A percentile compares a stretch with the other conserved stretches of the same genome.
These are phyloP conservation scores for Pseudogymnoascus sp. DNA, from an alignment of 2,329 filamentous ascomycete species.

Conservation along the genomic window DNA sequence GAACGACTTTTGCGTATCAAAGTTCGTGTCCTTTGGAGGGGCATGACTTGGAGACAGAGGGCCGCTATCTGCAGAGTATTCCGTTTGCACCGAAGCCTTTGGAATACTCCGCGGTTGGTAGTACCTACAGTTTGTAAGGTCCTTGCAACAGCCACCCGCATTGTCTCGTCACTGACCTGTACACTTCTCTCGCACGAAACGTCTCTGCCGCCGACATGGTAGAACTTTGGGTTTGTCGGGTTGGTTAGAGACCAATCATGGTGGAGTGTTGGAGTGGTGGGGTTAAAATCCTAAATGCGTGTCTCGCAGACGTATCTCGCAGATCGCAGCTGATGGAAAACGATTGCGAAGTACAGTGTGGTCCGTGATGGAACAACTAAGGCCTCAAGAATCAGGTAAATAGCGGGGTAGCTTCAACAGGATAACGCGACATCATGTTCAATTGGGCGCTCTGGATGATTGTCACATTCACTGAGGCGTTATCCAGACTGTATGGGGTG, in stretches of 20 bases:
- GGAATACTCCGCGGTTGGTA: conserved; percentile 17
- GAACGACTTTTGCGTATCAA: neutral
- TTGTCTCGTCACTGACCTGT: neutral
- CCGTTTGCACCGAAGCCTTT: neutral
- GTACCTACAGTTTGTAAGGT: conserved; percentile 14
- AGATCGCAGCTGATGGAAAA: neutral
- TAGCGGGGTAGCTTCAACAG: neutral
- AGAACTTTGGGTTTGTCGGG: neutral
- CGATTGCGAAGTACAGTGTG: neutral
- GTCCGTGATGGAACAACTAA: neutral
- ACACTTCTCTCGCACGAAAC: neutral
- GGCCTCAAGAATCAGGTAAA: neutral
- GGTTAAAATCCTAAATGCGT: neutral
- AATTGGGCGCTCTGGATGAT: neutral
- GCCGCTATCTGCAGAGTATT: neutral
- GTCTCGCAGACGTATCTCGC: neutral
- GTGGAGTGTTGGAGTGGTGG: neutral
- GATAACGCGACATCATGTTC: neutral
- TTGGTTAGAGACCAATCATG: neutral
- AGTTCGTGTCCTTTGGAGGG: neutral
- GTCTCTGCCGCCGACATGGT: neutral
- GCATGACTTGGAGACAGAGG: neutral
- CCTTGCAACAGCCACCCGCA: neutral
- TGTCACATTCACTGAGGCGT: neutral
- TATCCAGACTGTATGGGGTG: neutral